Base-by-base conservation (phyloP, 306 rosid genomes). In the Medicago truncatula region DNA sequence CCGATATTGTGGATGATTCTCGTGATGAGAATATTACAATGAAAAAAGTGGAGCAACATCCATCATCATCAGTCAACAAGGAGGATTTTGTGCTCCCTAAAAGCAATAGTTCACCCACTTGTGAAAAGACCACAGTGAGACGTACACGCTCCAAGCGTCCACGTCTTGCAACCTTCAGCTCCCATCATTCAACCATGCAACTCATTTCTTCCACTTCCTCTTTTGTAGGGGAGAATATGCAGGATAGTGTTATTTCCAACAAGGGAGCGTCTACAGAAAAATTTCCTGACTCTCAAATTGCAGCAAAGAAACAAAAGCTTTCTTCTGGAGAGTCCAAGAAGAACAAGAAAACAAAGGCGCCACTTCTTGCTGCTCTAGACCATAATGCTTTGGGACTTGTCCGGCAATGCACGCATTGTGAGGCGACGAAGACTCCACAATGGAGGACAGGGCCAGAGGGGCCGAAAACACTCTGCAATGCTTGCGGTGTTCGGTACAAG, bases 371-470 rank as follows among this genome's bases (percentile, higher is more conserved):
- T 6, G 86, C 73, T 13, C 83, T 89, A 0, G 83, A 78, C 23
- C 93, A 87, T 70, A 84, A 57, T 67, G 68, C 71, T 0, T 20
- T 76, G 9, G 90, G 81, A 60, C 86, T 87, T 0, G 88, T 90
- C 39, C 90, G 98, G 87, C 92, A 92, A 85, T 95, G 98, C 46
- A 83, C 89, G 92, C 98, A 95, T 81, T 95, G 98, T 75, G 98
- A 95, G 86, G 88, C 92, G 52, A 95, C 97, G 10, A 95, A 95
- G 90, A 95, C 97, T 25, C 99, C 97, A 28, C 97, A 95, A 67
- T 95, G 99, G 99, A 83, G 99, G 81, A 97, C 99, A 13, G 99
- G 99, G 7, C 99, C 99, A 46, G 81, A 90, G 90, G 97, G 97
- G 64, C n/a, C n/a, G n/a, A n/a, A n/a, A n/a, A n/a, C n/a, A n/a